Conservation (phyloP, 2,329 filamentous ascomycete genomes). For the Epicoccum nigrum region DNA sequence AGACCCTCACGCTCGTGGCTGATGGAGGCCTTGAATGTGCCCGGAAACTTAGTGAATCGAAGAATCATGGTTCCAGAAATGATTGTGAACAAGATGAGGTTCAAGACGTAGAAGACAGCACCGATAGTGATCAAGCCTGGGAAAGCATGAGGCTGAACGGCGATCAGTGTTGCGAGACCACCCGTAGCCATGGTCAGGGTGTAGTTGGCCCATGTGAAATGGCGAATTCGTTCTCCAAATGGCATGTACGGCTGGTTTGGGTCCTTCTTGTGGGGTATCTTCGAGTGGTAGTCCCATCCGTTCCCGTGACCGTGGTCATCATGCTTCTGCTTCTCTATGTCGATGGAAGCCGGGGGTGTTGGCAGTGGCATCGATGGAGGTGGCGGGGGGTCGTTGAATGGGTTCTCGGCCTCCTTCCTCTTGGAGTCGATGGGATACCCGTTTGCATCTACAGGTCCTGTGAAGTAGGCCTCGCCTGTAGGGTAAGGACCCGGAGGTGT, state of each 20-base stretch:
- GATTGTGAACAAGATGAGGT: conserved; percentile 54
- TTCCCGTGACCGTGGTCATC: conserved; percentile 26
- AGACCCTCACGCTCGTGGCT: conserved; percentile 59
- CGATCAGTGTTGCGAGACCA: conserved; percentile 53
- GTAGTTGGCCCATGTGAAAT: conserved; percentile 58
- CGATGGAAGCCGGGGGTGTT: conserved; percentile 25
- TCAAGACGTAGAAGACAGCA: conserved; percentile 58
- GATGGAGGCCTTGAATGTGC: conserved; percentile 54
- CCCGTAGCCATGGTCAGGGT: conserved; percentile 57
- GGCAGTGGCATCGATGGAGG: conserved; percentile 23
- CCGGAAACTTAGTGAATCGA: conserved; percentile 55
- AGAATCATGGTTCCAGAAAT: conserved; percentile 43
- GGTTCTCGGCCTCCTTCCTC: conserved; percentile 26
- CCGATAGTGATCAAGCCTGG: conserved; percentile 58
- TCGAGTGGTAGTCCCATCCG: conserved; percentile 34
- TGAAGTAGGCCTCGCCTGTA: conserved; percentile 28
- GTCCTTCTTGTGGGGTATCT: conserved; percentile 40
- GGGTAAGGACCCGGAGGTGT: conserved; percentile 32
- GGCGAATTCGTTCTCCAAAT: conserved; percentile 35
- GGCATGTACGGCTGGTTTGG: conserved; percentile 42
- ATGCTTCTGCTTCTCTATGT: conserved; percentile 40
- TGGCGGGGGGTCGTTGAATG: conserved; percentile 24
- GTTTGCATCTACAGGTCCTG: conserved; percentile 30
- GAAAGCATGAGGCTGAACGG: conserved; percentile 54
- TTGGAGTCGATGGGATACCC: conserved; percentile 37